phyloP scores from a whole-genome alignment of 1,284 basidiomycete species.

The Gymnopus androsaceus region DNA sequence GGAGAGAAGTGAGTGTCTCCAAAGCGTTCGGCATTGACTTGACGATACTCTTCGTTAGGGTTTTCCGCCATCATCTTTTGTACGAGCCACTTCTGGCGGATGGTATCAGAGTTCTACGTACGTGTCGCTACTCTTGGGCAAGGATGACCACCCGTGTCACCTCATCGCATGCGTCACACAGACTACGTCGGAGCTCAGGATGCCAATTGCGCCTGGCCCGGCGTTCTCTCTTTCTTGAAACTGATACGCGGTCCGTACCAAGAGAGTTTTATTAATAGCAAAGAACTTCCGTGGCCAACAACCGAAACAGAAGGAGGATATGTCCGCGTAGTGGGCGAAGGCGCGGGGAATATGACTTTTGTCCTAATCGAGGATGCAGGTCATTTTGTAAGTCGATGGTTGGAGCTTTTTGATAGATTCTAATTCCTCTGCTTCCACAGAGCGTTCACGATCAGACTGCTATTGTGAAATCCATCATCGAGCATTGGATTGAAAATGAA shows the following conservation, averaged over 20 bases:
- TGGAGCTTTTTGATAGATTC: slow-evolving; percentile 2
- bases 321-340: slow-evolving; percentile 30
- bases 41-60: slow-evolving; percentile 14
- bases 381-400: slow-evolving; percentile 28
- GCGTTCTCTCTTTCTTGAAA: slow-evolving; percentile 27
- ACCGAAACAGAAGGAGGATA: slow-evolving; percentile 23
- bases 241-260: slow-evolving; percentile 26
- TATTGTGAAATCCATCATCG: slow-evolving; percentile 26
- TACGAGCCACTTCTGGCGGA: slow-evolving; percentile 29
- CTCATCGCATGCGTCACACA: not conserved
- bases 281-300: slow-evolving; percentile 32
- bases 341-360: slow-evolving; percentile 32
- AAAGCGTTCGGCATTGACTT: not conserved
- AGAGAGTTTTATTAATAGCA: slow-evolving; percentile 25
- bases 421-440: slow-evolving; percentile 10
- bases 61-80: slow-evolving; percentile 28
- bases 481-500: slow-evolving; percentile 26
- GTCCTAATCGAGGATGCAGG: slow-evolving; percentile 28
- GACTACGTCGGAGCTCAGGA: slow-evolving; percentile 34
- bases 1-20: slow-evolving; percentile 30
- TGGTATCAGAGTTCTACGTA: slow-evolving; percentile 33
- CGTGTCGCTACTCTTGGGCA: no score
- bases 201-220: slow-evolving; percentile 34
- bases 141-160: no score
- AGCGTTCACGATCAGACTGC: slow-evolving; percentile 25